phyloP scores from a whole-genome alignment of 1,284 basidiomycete species.

The Somion occarium region DNA sequence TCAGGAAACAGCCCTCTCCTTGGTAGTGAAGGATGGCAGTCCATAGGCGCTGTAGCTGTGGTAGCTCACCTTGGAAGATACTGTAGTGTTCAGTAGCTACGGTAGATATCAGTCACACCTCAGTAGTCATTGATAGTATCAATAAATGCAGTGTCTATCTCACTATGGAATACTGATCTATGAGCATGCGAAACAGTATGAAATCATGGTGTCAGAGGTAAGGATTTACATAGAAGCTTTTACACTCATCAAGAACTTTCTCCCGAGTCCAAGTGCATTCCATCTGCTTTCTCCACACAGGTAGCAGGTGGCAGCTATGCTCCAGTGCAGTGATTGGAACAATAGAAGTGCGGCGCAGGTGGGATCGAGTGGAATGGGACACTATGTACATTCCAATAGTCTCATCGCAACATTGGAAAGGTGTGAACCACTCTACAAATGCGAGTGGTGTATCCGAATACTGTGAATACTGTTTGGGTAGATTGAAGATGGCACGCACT shows the following conservation, averaged over 20 bases:
- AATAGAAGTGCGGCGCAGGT: background rate
- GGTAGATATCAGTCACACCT: too few relatives aligned
- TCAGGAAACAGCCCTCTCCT: too few relatives aligned
- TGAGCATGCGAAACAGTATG: slow-evolving; percentile 10
- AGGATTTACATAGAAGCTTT: slow-evolving; percentile 16
- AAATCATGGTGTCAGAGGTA: slow-evolving; percentile 18
- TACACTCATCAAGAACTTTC: slow-evolving; percentile 12
- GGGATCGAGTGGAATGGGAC: background rate
- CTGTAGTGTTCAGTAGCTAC: too few relatives aligned
- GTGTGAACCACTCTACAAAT: slow-evolving; percentile 8
- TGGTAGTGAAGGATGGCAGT: too few relatives aligned
- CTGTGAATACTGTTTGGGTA: background rate
- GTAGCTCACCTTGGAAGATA: too few relatives aligned
- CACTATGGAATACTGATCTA: too few relatives aligned
- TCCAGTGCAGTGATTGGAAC: slow-evolving; percentile 1
- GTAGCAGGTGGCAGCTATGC: slow-evolving; percentile 12
- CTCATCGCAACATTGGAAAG: background rate
- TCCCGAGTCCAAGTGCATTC: slow-evolving; percentile 12
- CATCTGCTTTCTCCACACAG: slow-evolving; percentile 11
- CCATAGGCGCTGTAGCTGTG: too few relatives aligned
- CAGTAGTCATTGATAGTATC: too few relatives aligned
- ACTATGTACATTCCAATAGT: background rate
- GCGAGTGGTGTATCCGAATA: background rate
- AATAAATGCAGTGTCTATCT: too few relatives aligned
- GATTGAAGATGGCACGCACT: slow-evolving; percentile 10